These are phyloP conservation scores for Phytophthora hibernalis DNA, from an alignment of 352 stramenopile species.

Conservation along the genomic window DNA sequence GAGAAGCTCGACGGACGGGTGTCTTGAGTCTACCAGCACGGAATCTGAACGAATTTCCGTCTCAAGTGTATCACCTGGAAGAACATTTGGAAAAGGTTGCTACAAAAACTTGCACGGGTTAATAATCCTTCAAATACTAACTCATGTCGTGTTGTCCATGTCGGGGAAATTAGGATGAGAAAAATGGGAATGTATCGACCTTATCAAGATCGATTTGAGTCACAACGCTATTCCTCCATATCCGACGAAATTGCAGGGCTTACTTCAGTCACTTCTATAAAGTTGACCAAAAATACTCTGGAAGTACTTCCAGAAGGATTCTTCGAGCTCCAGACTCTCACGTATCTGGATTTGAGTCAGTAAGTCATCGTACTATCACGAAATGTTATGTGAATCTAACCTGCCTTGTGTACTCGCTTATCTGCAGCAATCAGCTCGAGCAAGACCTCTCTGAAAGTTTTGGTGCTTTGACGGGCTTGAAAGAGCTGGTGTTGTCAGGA, in stretches of 20 bases:
- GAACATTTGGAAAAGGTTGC: constrained; percentile 77
- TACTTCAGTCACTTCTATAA: constrained; percentile 63
- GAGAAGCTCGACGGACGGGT: constrained; percentile 68
- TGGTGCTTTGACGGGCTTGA: constrained; percentile 55
- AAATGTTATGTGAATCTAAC: not conserved
- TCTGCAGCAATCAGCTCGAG: constrained; percentile 66
- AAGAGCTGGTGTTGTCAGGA: constrained; percentile 64
- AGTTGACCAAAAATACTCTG: constrained; percentile 79
- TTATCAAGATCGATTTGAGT: constrained; percentile 84
- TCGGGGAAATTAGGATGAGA: constrained; percentile 61
- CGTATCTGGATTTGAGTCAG: constrained; percentile 80
- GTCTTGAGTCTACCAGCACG: constrained; percentile 70
- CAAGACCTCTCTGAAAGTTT: constrained; percentile 62
- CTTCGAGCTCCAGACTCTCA: constrained; percentile 65
- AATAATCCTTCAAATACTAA: not conserved
- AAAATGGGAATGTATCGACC: constrained; percentile 88
- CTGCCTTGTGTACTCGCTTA: not conserved
- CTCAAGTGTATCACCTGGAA: constrained; percentile 78
- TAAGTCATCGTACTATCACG: constrained; percentile 34
- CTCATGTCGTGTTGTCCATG: not conserved
- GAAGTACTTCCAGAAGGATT: constrained; percentile 63
- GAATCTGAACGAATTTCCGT: constrained; percentile 62
- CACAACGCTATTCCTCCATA: constrained; percentile 74
- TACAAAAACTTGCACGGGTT: not conserved
- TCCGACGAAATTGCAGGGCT: constrained; percentile 62